These are phyloP conservation scores for Pichia deserticola DNA, from an alignment of 805 yeast genomes.

Conservation along the genomic window DNA sequence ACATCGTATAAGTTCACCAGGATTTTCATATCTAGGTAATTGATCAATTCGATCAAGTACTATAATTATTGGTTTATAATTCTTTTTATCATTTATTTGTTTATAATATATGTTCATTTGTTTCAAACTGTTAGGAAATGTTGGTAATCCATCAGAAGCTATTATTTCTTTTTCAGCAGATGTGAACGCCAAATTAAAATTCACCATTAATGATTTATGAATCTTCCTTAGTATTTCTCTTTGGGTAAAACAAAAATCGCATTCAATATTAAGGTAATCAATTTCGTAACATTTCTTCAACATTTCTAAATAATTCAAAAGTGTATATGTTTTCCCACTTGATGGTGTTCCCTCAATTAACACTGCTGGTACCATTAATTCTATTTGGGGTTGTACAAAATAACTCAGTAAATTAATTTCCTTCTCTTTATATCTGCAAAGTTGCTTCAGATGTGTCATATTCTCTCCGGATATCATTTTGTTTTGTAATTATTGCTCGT, in stretches of 20 bases:
- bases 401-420: slow-evolving; percentile 32
- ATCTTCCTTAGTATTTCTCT: slow-evolving; percentile 36
- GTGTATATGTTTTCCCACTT: slow-evolving; percentile 39
- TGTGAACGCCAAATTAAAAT: slow-evolving; percentile 7
- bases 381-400: slow-evolving; percentile 27
- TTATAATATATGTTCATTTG: slow-evolving; percentile 20
- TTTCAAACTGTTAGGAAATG: slow-evolving; percentile 35
- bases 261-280: slow-evolving; percentile 29
- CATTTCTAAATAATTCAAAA: slow-evolving; percentile 27
- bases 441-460: not conserved
- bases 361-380: slow-evolving; percentile 29
- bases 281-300: slow-evolving; percentile 16
- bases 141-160: slow-evolving; percentile 35
- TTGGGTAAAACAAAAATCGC: slow-evolving; percentile 39
- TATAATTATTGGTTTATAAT: slow-evolving; percentile 32
- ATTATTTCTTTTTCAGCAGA: slow-evolving; percentile 3
- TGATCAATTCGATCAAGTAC: slow-evolving; percentile 41
- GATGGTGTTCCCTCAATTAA: slow-evolving; percentile 43
- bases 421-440: slow-evolving; percentile 23
- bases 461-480: slow-evolving; percentile 4
- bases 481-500: not conserved
- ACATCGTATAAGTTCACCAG: slow-evolving; percentile 33
- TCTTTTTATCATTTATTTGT: not conserved
- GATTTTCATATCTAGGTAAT: slow-evolving; percentile 27
- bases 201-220: slow-evolving; percentile 17